Evolutionary conservation across 345 rosid species (phyloP).

Genomic region (Kandelia obovata): DNA sequence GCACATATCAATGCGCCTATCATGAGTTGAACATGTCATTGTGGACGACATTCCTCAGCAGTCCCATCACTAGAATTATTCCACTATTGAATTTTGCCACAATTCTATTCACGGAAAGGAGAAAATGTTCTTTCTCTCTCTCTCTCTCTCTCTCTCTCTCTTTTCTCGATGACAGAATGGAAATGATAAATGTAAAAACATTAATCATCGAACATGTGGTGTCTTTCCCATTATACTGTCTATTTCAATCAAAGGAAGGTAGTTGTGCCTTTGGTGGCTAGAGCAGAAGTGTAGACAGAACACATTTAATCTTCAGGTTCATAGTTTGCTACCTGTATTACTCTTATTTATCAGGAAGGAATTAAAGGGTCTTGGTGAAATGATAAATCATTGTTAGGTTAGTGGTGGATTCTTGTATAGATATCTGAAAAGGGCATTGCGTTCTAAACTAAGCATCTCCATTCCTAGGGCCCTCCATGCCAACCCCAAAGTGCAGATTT

Average conservation of each 20-base stretch:
- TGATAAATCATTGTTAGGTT: neutral
- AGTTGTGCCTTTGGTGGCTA: neutral
- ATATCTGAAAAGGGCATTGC: neutral
- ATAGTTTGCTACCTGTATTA: too few relatives aligned
- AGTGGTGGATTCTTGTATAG: neutral
- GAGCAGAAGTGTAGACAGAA: neutral
- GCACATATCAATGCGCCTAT: neutral
- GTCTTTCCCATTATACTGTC: slow-evolving; percentile 7
- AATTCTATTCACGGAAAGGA: neutral
- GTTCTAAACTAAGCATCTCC: slow-evolving; percentile 9
- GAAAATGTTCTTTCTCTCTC: neutral
- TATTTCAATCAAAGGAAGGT: neutral
- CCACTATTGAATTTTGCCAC: slow-evolving; percentile 1
- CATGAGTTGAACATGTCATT: slow-evolving; percentile 18
- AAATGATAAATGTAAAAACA: neutral
- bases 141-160: too few relatives aligned
- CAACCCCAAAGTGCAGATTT: slow-evolving; percentile 14
- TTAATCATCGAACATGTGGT: slow-evolving; percentile 12
- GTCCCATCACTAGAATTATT: slow-evolving; percentile 17
- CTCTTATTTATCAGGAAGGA: too few relatives aligned
- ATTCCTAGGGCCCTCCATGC: slow-evolving; percentile 13
- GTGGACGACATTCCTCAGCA: slow-evolving; percentile 24
- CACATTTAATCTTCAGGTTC: too few relatives aligned
- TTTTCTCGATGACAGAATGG: neutral
- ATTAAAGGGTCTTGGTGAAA: neutral